Evolutionary conservation across 208 protist genomes (phyloP), one percentile per base, ranked within the genome.

Genomic region (Acanthamoeba sp.): DNA sequence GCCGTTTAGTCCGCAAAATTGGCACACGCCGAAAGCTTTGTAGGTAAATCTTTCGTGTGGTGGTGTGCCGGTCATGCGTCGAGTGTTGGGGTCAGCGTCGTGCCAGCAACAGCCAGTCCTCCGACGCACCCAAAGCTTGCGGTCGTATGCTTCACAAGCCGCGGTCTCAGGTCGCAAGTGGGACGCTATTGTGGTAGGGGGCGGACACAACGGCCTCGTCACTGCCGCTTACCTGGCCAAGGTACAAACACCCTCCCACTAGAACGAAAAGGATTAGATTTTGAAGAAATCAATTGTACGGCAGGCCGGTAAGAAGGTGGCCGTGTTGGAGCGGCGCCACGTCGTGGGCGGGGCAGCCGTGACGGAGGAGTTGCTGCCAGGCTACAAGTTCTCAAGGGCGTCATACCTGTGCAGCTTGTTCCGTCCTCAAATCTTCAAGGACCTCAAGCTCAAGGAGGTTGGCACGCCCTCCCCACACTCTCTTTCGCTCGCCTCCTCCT

Each of bases 381-480:
- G 96, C 24, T 97, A 96, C 95, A 97, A 97, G 91, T 97, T 97
- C 84, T 97, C 96, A 20, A 73, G 96, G 34, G 96, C 96, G 32
- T 97, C 95, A 18, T 97, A 97, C 90, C 76, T 97, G 52, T 95
- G 42, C 85, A 90, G 94, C 45, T 88, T 97, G 20, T 94, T 97
- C 10, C 95, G 96, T 20, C 91, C 91, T 18, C 18, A 73, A 20
- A 95, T 97, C 22, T 82, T 97, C 29, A 57, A 96, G 45, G 95
- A 97, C 5, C 95, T 97, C 55, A 64, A 97, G n/a, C 82, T 97
- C 32, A 76, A 93, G 69, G 66, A 85, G 71, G 78, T 45, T 40
- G 0, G 16, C 1, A 95, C 52, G 4, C 6, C 42, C 16, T 59
- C 18, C n/a, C 14, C 16, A n/a, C n/a, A n/a, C 69, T 42, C 27